Percentiles rank a stretch among this genome's conserved stretches.
Evolutionary conservation across 148 eudicot species (phyloP).

Genomic region (Rhododendron ferrugineum): DNA sequence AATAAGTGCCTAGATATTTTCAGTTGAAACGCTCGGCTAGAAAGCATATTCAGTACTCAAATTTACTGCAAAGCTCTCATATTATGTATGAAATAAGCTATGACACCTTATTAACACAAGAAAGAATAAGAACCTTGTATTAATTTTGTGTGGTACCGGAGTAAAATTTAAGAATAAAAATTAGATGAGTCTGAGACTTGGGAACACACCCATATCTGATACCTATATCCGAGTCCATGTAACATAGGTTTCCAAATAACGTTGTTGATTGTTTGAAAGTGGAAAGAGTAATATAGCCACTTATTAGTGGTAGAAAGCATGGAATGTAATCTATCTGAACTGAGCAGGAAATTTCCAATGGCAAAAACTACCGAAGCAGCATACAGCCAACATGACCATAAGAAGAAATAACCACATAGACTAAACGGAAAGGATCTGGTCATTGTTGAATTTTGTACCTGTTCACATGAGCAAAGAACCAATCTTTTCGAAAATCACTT

Average conservation of each 20-base stretch:
- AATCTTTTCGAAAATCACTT: conserved; percentile 60
- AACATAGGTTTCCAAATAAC: background rate
- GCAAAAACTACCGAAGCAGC: background rate
- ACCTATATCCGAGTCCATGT: background rate
- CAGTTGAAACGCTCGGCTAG: background rate
- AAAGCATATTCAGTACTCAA: background rate
- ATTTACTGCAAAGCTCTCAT: background rate
- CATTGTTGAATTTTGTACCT: conserved; percentile 32
- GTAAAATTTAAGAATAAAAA: background rate
- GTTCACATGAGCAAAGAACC: conserved; percentile 91
- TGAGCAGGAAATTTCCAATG: background rate
- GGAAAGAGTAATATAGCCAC: background rate
- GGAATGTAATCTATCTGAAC: background rate
- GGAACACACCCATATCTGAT: background rate
- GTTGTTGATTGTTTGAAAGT: background rate
- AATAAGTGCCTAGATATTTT: background rate
- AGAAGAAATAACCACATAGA: background rate
- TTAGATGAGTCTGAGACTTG: background rate
- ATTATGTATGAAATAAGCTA: background rate
- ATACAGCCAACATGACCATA: background rate
- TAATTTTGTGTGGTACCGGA: background rate
- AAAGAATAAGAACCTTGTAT: background rate
- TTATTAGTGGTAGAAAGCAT: background rate
- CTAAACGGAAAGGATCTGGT: background rate
- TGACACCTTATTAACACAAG: background rate